Base-by-base conservation (phyloP, 2,329 filamentous ascomycete species). In the Calcarisporium arbuscula region DNA sequence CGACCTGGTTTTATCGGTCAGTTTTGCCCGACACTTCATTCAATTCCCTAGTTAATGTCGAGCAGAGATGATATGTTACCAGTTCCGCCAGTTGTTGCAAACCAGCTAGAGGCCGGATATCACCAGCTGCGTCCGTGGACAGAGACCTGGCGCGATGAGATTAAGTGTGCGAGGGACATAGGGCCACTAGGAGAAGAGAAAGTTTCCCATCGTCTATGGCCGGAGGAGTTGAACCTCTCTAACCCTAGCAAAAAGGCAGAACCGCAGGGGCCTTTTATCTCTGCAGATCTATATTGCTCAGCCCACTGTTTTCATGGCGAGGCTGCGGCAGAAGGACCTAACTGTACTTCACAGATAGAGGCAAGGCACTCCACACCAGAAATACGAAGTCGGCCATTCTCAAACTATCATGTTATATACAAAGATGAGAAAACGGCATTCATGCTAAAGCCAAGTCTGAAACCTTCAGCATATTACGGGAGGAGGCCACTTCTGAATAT, bases 1-100 rank as follows among this genome's bases (percentile, higher is more conserved):
- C 85, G 1, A 96, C 90, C 1, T 98, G 92, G 92, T 98, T 98
- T 56, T 96, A 96, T 60, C 84, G 83, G 63, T 72, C 52, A 38
- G 57, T 42, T 3, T 8, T 22, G 12, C 17, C 28, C 17, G 15
- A 19, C 15, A 25, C 10, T 25, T 25, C 22, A 9, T 25, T 14
- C 9, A 19, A 28, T 14, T 5, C 10, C 5, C 19, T 25, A 15
- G 47, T 57, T 30, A 54, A 19, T 5, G 6, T 4, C 0, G 31
- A 70, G 1, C 20, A 50, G 71, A 42, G 89, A 95, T 52, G 90
- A 84, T 1, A 95, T 96, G 88, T 67, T 85, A 39, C 92, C 92
- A 0, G 76, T 98, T 6, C 86, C 94, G 43, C 76, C 86, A 1
- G 67, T 77, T 12, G 82, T 95, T 21, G 88, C 92, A 8, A 98